Conservation (phyloP, 352 stramenopile species). For the Globisporangium heterothallicum region DNA sequence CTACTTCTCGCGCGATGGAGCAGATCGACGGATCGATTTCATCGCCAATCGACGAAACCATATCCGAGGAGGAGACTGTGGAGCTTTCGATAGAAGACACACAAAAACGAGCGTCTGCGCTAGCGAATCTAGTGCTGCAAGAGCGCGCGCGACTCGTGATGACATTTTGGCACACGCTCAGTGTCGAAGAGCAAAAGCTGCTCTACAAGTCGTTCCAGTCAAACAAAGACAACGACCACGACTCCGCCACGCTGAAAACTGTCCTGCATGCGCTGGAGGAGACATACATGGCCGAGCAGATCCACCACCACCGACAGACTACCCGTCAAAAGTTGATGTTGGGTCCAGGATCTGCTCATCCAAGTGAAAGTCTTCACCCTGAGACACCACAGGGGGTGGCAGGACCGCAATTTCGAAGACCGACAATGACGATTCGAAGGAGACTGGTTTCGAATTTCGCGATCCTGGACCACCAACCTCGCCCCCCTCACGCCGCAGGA, state of each 20-base stretch:
- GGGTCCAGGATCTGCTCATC: neutral
- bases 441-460: constrained; percentile 11
- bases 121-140: constrained; percentile 48
- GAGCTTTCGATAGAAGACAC: constrained; percentile 19
- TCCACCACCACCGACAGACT: constrained; percentile 35
- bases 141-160: constrained; percentile 56
- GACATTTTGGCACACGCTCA: constrained; percentile 44
- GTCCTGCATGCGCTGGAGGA: constrained; percentile 52
- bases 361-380: constrained; percentile 15
- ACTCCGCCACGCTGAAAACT: constrained; percentile 23
- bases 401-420: constrained; percentile 1
- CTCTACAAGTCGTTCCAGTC: constrained; percentile 29
- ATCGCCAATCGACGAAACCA: neutral
- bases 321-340: constrained; percentile 22
- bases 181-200: constrained; percentile 39
- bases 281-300: constrained; percentile 56
- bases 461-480: constrained; percentile 3
- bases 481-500: neutral
- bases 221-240: neutral
- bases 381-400: neutral
- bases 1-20: constrained; percentile 20
- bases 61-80: neutral
- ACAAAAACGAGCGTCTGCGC: constrained; percentile 28
- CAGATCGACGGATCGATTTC: constrained; percentile 1
- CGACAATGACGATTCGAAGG: constrained; percentile 3